Percentiles rank a stretch among this genome's conserved stretches.
These are phyloP conservation scores for Phytophthora hibernalis DNA, from an alignment of 352 stramenopile species.

Conservation along the genomic window DNA sequence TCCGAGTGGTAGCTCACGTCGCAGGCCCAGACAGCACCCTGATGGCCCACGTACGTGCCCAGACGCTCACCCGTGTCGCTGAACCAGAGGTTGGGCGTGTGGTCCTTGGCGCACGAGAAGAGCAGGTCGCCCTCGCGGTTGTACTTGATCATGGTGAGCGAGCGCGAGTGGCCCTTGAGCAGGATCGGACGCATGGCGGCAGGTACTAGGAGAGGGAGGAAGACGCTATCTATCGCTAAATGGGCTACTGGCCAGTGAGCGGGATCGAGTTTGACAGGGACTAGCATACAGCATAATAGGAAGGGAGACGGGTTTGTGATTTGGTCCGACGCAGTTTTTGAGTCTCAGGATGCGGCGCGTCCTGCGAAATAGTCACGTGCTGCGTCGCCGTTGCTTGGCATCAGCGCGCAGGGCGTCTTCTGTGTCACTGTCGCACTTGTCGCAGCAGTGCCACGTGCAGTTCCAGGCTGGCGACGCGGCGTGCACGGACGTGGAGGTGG, in stretches of 20 bases:
- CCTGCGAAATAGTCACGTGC: too few species aligned
- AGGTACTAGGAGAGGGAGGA: not conserved
- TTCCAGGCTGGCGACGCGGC: constrained; percentile 49
- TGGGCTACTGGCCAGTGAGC: constrained; percentile 24
- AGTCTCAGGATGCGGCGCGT: too few species aligned
- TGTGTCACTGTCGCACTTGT: constrained; percentile 47
- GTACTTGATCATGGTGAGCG: constrained; percentile 99
- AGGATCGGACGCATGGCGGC: constrained; percentile 96
- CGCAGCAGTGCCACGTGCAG: constrained; percentile 50
- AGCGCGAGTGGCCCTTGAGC: constrained; percentile 98
- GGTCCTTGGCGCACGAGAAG: constrained; percentile 97
- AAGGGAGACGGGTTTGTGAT: not conserved
- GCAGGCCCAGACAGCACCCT: constrained; percentile 97
- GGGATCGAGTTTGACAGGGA: not conserved
- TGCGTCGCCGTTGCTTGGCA: too few species aligned
- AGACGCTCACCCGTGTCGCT: constrained; percentile 96
- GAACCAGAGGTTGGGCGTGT: constrained; percentile 97
- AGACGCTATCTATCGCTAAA: constrained; percentile 1
- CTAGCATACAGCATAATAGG: not conserved
- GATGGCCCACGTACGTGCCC: constrained; percentile 97
- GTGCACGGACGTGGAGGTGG: constrained; percentile 47
- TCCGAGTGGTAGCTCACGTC: constrained; percentile 95
- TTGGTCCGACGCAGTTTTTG: too few species aligned
- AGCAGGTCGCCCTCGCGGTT: constrained; percentile 99
- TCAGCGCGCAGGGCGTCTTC: not conserved